A percentile compares a stretch with the other conserved stretches of the same genome.
These are phyloP conservation scores for Paspalum vaginatum DNA, from an alignment of 176 grass and related monocot genomes.

Conservation along the genomic window DNA sequence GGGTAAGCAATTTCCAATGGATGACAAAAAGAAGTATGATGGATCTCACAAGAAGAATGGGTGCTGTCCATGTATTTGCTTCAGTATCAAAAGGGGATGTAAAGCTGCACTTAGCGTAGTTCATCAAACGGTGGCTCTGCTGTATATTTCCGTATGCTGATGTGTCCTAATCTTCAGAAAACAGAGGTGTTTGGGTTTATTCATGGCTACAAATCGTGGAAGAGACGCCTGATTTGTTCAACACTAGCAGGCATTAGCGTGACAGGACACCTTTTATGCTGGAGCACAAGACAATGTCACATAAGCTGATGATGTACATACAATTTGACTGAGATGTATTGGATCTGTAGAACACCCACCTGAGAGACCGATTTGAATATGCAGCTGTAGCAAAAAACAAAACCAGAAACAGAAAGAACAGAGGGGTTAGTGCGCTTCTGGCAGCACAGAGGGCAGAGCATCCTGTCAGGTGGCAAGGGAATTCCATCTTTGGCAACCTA, in stretches of 20 bases:
- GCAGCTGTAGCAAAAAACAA: constrained; percentile 98
- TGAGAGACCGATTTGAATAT: constrained; percentile 95
- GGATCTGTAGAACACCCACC: constrained; percentile 44
- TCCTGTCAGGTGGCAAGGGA: constrained; percentile 67
- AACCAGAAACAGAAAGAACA: constrained; percentile 93
- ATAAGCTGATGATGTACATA: constrained; percentile 25
- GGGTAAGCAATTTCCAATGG: background rate
- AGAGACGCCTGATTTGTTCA: constrained; percentile 93
- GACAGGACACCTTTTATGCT: constrained; percentile 91
- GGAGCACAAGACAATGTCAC: constrained; percentile 29
- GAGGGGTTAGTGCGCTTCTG: constrained; percentile 91
- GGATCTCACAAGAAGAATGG: background rate
- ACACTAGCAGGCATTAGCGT: constrained; percentile 73
- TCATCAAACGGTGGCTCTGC: background rate
- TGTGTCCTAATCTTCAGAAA: constrained; percentile 6
- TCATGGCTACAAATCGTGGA: constrained; percentile 80
- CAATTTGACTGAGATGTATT: background rate
- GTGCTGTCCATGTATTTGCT: background rate
- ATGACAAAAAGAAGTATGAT: background rate
- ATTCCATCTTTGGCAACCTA: constrained; percentile 89
- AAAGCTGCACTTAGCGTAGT: background rate
- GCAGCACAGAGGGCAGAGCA: constrained; percentile 79
- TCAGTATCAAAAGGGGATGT: background rate
- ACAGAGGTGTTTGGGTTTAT: constrained; percentile 4
- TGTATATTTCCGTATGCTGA: background rate